These are phyloP conservation scores for Diplodia sapinea DNA, from an alignment of 2,329 filamentous ascomycete species.

Conservation along the genomic window DNA sequence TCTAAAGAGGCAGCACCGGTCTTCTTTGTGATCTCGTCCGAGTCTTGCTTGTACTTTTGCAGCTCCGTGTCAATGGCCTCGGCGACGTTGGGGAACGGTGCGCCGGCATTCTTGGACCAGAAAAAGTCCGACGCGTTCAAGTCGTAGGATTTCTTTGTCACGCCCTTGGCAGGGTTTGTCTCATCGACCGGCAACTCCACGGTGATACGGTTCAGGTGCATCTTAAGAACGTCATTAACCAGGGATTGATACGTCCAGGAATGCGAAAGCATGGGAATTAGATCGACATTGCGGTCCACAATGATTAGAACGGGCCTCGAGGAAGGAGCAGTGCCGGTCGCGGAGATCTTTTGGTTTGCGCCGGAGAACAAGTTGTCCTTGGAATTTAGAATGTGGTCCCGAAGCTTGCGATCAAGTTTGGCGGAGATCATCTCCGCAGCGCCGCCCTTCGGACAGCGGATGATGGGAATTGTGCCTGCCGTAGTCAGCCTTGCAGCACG, in stretches of 20 bases:
- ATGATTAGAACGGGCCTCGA: constrained; percentile 90
- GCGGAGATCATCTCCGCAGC: constrained; percentile 93
- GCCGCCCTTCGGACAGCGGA: constrained; percentile 89
- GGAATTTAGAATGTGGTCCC: constrained; percentile 95
- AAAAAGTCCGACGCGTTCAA: constrained; percentile 91
- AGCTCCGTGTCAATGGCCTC: constrained; percentile 95
- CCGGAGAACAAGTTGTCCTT: constrained; percentile 95
- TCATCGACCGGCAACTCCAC: constrained; percentile 85
- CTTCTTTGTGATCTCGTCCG: constrained; percentile 91
- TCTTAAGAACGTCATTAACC: constrained; percentile 76
- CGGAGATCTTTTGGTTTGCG: constrained; percentile 62
- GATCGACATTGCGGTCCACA: constrained; percentile 91
- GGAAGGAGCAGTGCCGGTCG: constrained; percentile 66
- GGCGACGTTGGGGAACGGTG: constrained; percentile 93
- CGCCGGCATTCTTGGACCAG: constrained; percentile 88
- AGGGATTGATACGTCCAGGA: constrained; percentile 90
- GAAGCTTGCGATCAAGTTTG: constrained; percentile 91
- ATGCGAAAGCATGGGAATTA: constrained; percentile 98
- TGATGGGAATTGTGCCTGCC: constrained; percentile 86
- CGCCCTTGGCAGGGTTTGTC: constrained; percentile 72
- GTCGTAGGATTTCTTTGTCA: constrained; percentile 88
- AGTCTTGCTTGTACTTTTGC: constrained; percentile 93
- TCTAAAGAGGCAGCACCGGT: constrained; percentile 92
- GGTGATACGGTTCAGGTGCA: constrained; percentile 91
- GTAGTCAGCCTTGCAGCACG: constrained; percentile 27